Percentiles rank a stretch among this genome's conserved stretches.
phyloP scores from a whole-genome alignment of 164 flowering plant species.

The Magnolia officinalis region DNA sequence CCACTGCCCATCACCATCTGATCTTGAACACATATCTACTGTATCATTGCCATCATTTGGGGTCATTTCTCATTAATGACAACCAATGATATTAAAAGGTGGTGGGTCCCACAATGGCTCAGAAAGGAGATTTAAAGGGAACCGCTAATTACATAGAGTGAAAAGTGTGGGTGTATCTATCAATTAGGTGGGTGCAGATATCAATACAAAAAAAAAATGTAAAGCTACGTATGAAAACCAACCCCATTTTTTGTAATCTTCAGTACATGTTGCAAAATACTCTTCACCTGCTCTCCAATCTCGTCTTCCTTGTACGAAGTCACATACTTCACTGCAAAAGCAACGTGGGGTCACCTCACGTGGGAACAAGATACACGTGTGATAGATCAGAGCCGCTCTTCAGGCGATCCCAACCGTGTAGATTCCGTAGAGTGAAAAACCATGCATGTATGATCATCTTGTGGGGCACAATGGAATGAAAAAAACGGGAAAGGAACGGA shows the following conservation, averaged over 20 bases:
- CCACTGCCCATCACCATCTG: not conserved
- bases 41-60: not conserved
- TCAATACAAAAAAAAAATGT: not conserved
- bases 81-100: not conserved
- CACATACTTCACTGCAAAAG: slow-evolving; percentile 44
- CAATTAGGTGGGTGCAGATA: not conserved
- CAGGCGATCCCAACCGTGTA: not conserved
- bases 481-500: too few species aligned
- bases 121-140: not conserved
- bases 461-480: not conserved
- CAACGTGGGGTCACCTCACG: not conserved
- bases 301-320: slow-evolving; percentile 46
- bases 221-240: not conserved
- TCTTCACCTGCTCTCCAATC: slow-evolving; percentile 26
- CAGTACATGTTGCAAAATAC: slow-evolving; percentile 42
- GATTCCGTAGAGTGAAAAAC: too few species aligned
- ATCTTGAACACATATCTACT: too few species aligned
- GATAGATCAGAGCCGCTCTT: not conserved
- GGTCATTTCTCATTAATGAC: not conserved
- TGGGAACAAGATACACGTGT: not conserved
- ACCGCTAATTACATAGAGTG: not conserved
- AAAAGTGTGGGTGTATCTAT: not conserved
- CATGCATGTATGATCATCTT: not conserved
- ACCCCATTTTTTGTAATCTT: slow-evolving; percentile 7
- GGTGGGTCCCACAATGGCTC: not conserved